Base-by-base conservation (phyloP, 2,329 filamentous ascomycete species). In the Hypoxylon sp. region DNA sequence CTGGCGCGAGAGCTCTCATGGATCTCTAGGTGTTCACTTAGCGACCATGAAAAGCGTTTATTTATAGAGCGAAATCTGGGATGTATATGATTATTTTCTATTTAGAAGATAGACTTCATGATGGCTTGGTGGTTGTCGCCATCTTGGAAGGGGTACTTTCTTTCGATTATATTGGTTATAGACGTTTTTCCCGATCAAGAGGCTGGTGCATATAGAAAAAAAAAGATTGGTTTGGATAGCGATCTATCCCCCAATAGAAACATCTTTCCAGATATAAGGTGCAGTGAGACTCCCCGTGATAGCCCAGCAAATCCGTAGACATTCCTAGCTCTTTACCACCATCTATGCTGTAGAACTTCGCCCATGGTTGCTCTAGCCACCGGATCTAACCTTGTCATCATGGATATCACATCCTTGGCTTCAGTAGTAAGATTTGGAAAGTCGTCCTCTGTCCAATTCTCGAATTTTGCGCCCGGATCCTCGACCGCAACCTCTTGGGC, bases 1-100 rank as follows among this genome's bases (percentile, higher is more conserved):
- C 92, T 19, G 95, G 93, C 50, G 96, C 94, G 28, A 87, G 85
- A 72, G 93, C 92, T 14, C 83, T 97, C 55, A 80, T 97, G 68
- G 78, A 74, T 30, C 71, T 79, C 7, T 70, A 66, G 45, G 38
- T 32, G 19, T 38, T 13, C 14, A 36, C 57, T 45, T 41, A 13
- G 23, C 23, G 7, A 3, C 23, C 30, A 55, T 41, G 43, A 23
- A 30, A 19, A 50, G 34, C 19, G 36, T 50, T 49, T 48, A 11
- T 23, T 17, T 11, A 38, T 9, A 53, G 19, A 38, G n/a, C 41
- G 43, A 19, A 36, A 51, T 9, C 19, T 17, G 11, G 41, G 48
- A 17, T 43, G 55, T 51, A 48, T 23, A 45, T 11, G 38, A 28
- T 57, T 38, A 19, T 43, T 34, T 41, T 38, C 11, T 41, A 59